These are phyloP conservation scores for Harrya chromipes DNA, from an alignment of 768 basidiomycete genomes.

Conservation along the genomic window DNA sequence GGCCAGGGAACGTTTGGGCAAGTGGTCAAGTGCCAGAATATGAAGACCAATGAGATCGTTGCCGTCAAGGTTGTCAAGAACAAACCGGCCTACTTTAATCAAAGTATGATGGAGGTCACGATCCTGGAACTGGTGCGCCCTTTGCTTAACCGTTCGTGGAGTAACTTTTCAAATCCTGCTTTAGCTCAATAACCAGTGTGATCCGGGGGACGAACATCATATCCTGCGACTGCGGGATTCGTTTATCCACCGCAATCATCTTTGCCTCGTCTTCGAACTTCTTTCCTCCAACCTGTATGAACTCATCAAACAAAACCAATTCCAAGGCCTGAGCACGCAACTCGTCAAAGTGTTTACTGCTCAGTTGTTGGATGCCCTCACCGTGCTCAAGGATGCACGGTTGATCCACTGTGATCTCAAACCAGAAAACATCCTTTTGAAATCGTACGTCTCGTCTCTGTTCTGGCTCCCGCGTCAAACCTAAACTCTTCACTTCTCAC, in stretches of 20 bases:
- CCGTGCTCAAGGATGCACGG: constrained; percentile 90
- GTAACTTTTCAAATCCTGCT: constrained; percentile 1
- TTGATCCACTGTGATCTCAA: constrained; percentile 98
- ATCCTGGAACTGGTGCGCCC: constrained; percentile 87
- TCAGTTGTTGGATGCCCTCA: constrained; percentile 89
- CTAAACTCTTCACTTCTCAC: too few species aligned
- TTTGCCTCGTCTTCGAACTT: constrained; percentile 97
- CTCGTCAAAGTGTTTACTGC: constrained; percentile 99
- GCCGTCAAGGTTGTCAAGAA: constrained; percentile 99
- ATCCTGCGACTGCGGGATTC: constrained; percentile 93
- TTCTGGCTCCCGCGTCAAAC: too few species aligned
- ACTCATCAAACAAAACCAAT: constrained; percentile 99
- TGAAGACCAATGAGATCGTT: constrained; percentile 98
- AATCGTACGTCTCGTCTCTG: constrained; percentile 58
- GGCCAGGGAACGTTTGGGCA: constrained; percentile 99
- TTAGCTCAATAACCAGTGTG: constrained; percentile 93
- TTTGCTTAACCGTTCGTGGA: neutral
- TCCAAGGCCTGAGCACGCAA: constrained; percentile 94
- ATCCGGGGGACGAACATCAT: constrained; percentile 94
- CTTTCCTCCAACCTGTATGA: constrained; percentile 98
- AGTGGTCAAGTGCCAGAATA: constrained; percentile 99
- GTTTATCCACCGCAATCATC: constrained; percentile 94
- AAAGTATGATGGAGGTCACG: constrained; percentile 99
- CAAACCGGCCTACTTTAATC: constrained; percentile 99
- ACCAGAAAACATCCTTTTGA: constrained; percentile 96